Percentiles rank a stretch among this genome's conserved stretches.
Evolutionary conservation across 805 yeast genomes (phyloP).

Genomic region (Dipodascus albidus): DNA sequence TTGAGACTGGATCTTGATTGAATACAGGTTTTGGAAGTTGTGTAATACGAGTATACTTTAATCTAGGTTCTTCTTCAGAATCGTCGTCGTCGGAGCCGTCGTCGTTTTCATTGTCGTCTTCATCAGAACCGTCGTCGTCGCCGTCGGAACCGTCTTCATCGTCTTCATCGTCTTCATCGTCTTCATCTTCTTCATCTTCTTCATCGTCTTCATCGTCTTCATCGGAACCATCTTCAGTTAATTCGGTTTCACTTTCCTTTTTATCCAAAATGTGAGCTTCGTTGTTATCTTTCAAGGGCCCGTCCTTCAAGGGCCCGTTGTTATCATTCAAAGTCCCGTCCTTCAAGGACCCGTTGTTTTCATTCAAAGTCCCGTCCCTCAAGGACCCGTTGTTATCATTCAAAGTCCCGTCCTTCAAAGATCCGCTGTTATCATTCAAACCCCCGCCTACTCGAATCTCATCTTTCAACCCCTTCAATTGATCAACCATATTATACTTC

Average conservation of each 20-base stretch:
- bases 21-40: constrained; percentile 63
- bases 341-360: neutral
- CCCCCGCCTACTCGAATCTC: too few species aligned
- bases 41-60: constrained; percentile 63
- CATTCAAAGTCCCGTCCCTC: neutral
- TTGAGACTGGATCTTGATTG: constrained; percentile 65
- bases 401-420: neutral
- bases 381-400: too few species aligned
- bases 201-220: constrained; percentile 5
- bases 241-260: too few species aligned
- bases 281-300: too few species aligned
- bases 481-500: neutral
- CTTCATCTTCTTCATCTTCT: constrained; percentile 13
- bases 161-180: constrained; percentile 14
- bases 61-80: constrained; percentile 29
- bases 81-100: constrained; percentile 12
- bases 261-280: too few species aligned
- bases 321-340: neutral
- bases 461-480: too few species aligned
- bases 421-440: too few species aligned
- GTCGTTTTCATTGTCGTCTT: constrained; percentile 1
- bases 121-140: constrained; percentile 17
- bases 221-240: constrained; percentile 4
- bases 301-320: too few species aligned
- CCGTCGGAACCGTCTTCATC: constrained; percentile 13